Base-by-base conservation (phyloP, 371 early-diverging fungal species). In the Mortierella polycephala region DNA sequence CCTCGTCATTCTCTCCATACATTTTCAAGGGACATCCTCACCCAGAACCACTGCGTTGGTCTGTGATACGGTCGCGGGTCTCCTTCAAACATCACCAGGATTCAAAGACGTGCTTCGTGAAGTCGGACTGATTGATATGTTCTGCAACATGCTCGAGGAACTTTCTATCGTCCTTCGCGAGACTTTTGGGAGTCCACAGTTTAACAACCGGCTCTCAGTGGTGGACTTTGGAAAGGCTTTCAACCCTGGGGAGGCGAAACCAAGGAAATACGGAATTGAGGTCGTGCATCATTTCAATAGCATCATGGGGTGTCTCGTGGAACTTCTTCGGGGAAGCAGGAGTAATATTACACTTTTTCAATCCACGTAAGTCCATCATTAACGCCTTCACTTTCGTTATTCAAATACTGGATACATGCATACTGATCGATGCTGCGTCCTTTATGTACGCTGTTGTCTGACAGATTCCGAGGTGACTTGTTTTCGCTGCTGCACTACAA, bases 71-170 rank as follows among this genome's bases (percentile, higher is more conserved):
- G 83, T 88, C 40, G 74, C 82, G 2, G 60, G 63, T 20, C 64
- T 90, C 8, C 70, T 92, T 8, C 82, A 76, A 18, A 71, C 80
- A 20, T 86, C 86, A 8, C 64, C 83, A 11, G 85, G 87, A 57
- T 86, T 89, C 64, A 83, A 83, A 51, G 82, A 82, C 41, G 89
- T 89, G 1, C 81, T 88, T 53, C 88, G 90, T 23, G 90, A 90
- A 62, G 86, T 90, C 37, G 91, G 91, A n/a, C 64, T 91, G 37
- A 75, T 90, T 37, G 88, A 87, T 64, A 84, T 90, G 46, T 83
- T 91, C 64, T 85, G 88, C 53, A 82, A 85, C 9, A 83, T 90
- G 70, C 71, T 89, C 0, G 85, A 88, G 12, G 87, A 89, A 46
- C 65, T 89, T 16, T 85, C 86, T 7, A 84, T 85, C n/a, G 68